A percentile compares a stretch with the other conserved stretches of the same genome.
These are phyloP conservation scores for Phytophthora foliorum DNA, from an alignment of 352 stramenopile genomes.

Conservation along the genomic window DNA sequence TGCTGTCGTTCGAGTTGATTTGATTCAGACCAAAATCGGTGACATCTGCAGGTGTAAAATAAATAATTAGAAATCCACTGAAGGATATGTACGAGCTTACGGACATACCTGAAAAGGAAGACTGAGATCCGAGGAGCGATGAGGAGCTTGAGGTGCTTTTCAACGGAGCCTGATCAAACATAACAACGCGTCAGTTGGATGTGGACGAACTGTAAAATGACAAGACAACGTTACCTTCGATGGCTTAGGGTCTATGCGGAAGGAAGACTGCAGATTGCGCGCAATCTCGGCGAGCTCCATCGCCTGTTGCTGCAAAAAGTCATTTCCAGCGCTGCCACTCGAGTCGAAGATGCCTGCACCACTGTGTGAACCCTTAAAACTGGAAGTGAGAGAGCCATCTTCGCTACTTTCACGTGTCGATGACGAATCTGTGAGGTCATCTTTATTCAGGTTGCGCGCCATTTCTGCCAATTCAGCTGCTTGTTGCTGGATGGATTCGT, in stretches of 20 bases:
- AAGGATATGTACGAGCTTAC: not conserved
- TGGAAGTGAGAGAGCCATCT: constrained; percentile 40
- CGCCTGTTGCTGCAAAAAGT: constrained; percentile 66
- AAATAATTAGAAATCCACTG: constrained; percentile 1
- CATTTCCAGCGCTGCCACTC: constrained; percentile 35
- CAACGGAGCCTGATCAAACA: constrained; percentile 17
- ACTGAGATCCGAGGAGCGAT: constrained; percentile 33
- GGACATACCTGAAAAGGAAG: constrained; percentile 39
- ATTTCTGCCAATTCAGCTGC: constrained; percentile 48
- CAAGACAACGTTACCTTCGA: constrained; percentile 20
- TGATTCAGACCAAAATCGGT: constrained; percentile 53
- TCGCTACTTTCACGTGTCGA: constrained; percentile 45
- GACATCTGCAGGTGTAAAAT: constrained; percentile 19
- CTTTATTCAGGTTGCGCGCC: constrained; percentile 46
- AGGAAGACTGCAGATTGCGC: constrained; percentile 68
- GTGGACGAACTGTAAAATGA: not conserved
- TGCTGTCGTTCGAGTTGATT: constrained; percentile 59
- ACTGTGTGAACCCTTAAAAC: constrained; percentile 35
- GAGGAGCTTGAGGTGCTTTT: constrained; percentile 49
- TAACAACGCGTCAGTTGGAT: not conserved
- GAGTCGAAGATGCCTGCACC: constrained; percentile 26
- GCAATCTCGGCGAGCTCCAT: constrained; percentile 75
- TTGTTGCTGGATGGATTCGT: constrained; percentile 54
- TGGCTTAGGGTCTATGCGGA: constrained; percentile 36
- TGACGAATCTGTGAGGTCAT: constrained; percentile 44